Percentiles rank a stretch among this genome's conserved stretches.
phyloP scores from a whole-genome alignment of 768 basidiomycete species.

The Cytidiella melzeri region DNA sequence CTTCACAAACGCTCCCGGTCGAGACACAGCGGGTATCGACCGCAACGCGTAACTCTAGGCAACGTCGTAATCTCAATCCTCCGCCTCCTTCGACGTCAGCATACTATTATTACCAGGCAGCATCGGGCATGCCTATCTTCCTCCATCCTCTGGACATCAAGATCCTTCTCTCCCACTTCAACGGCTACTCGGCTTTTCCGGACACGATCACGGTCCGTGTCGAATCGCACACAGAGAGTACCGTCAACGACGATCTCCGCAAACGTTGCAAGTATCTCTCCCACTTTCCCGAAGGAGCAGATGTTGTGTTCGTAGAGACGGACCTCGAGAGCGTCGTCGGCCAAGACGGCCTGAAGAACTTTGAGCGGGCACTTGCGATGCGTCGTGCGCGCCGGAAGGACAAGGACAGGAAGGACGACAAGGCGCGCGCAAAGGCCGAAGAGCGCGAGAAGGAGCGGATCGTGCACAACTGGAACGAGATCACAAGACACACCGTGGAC shows the following conservation, averaged over 20 bases:
- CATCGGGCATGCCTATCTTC: constrained; percentile 86
- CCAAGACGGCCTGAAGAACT: constrained; percentile 66
- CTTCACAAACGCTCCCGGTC: constrained; percentile 1
- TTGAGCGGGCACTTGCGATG: constrained; percentile 75
- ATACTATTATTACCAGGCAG: constrained; percentile 95
- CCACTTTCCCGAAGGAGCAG: constrained; percentile 86
- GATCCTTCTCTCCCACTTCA: constrained; percentile 82
- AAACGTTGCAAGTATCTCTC: constrained; percentile 94
- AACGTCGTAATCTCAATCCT: constrained; percentile 77
- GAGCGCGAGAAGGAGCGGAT: constrained; percentile 54
- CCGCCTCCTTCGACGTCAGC: constrained; percentile 83
- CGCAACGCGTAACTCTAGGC: constrained; percentile 42
- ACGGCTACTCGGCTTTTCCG: constrained; percentile 77
- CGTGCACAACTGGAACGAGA: constrained; percentile 18
- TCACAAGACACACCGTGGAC: constrained; percentile 11
- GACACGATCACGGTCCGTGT: constrained; percentile 76
- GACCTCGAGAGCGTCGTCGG: constrained; percentile 78
- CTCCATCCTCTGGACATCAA: constrained; percentile 95
- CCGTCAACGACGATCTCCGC: constrained; percentile 89
- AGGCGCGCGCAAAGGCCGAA: constrained; percentile 73
- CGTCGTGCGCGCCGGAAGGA: constrained; percentile 72
- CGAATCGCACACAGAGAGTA: constrained; percentile 66
- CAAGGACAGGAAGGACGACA: constrained; percentile 81
- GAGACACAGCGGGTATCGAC: constrained; percentile 17
- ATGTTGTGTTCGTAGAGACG: constrained; percentile 91